Conservation (phyloP, 441 rosid genomes). For the Hura crepitans region DNA sequence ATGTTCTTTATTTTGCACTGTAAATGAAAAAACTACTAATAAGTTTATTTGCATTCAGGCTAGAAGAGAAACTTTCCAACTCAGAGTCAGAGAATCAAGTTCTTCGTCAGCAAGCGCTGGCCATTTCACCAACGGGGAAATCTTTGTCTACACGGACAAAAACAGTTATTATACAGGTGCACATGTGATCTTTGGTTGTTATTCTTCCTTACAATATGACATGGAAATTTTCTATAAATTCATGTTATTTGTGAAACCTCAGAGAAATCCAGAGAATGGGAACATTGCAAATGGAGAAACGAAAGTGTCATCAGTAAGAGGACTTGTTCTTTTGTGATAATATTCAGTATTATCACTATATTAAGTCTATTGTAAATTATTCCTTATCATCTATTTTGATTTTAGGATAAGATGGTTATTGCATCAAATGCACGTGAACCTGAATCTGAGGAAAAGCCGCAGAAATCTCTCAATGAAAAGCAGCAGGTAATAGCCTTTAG, state of each 20-base stretch:
- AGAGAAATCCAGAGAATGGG: slow-evolving; percentile 93
- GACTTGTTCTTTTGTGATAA: background rate
- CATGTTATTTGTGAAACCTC: slow-evolving; percentile 30
- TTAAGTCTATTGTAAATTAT: slow-evolving; percentile 21
- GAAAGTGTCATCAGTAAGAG: slow-evolving; percentile 58
- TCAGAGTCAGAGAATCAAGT: slow-evolving; percentile 99
- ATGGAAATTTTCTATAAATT: slow-evolving; percentile 24
- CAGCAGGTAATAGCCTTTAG: slow-evolving; percentile 64
- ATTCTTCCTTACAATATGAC: slow-evolving; percentile 10
- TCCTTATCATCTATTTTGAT: slow-evolving; percentile 20
- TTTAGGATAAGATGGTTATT: slow-evolving; percentile 57
- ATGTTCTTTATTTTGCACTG: background rate
- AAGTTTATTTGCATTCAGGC: slow-evolving; percentile 38
- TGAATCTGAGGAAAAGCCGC: slow-evolving; percentile 98
- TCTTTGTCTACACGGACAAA: slow-evolving; percentile 61
- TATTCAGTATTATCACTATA: background rate
- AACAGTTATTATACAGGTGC: slow-evolving; percentile 72
- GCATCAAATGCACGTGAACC: slow-evolving; percentile 59
- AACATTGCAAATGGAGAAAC: slow-evolving; percentile 67
- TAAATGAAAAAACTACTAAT: slow-evolving; percentile 14
- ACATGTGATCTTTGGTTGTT: slow-evolving; percentile 15
- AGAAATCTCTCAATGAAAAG: slow-evolving; percentile 90
- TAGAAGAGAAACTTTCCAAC: slow-evolving; percentile 95
- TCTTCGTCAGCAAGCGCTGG: slow-evolving; percentile 95
- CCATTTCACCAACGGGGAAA: slow-evolving; percentile 94